A percentile compares a stretch with the other conserved stretches of the same genome.
These are phyloP conservation scores for Cercospora sp. DNA, from an alignment of 2,329 filamentous ascomycete species.

Conservation along the genomic window DNA sequence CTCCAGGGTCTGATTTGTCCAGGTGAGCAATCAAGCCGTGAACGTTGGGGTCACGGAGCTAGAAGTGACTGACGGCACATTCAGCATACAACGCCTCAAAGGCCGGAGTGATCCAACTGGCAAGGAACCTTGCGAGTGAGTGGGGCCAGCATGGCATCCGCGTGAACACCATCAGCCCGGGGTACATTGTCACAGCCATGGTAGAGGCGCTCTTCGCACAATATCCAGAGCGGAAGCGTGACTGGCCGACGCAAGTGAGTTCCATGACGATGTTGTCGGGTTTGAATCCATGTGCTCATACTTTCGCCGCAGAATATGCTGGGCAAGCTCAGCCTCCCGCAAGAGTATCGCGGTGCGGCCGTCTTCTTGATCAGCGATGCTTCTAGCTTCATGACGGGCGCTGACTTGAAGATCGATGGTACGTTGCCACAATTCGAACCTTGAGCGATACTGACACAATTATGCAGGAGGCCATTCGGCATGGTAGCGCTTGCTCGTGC, in stretches of 20 bases:
- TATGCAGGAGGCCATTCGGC: neutral
- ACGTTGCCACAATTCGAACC: neutral
- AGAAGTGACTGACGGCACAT: neutral
- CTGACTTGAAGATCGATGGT: conserved; percentile 56
- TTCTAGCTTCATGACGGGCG: conserved; percentile 58
- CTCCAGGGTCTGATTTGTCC: conserved; percentile 60
- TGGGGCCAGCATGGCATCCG: conserved; percentile 73
- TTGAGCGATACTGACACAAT: neutral
- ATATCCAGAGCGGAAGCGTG: conserved; percentile 64
- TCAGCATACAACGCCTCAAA: conserved; percentile 76
- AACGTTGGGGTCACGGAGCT: neutral
- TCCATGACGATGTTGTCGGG: neutral
- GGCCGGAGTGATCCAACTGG: conserved; percentile 70
- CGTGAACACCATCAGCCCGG: conserved; percentile 76
- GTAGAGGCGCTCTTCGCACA: conserved; percentile 75
- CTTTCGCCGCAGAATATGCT: conserved; percentile 67
- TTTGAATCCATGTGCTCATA: neutral
- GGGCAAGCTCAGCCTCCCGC: conserved; percentile 43
- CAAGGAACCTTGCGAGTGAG: conserved; percentile 68
- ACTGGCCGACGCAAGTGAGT: conserved; percentile 68
- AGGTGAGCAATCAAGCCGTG: neutral
- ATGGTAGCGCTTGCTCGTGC: neutral
- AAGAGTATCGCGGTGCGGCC: conserved; percentile 43
- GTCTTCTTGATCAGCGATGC: conserved; percentile 44
- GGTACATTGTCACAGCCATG: conserved; percentile 82